Evolutionary conservation across 2,329 filamentous ascomycete genomes (phyloP), one percentile per base, ranked within the genome.

Genomic region (Trichoderma sp.): DNA sequence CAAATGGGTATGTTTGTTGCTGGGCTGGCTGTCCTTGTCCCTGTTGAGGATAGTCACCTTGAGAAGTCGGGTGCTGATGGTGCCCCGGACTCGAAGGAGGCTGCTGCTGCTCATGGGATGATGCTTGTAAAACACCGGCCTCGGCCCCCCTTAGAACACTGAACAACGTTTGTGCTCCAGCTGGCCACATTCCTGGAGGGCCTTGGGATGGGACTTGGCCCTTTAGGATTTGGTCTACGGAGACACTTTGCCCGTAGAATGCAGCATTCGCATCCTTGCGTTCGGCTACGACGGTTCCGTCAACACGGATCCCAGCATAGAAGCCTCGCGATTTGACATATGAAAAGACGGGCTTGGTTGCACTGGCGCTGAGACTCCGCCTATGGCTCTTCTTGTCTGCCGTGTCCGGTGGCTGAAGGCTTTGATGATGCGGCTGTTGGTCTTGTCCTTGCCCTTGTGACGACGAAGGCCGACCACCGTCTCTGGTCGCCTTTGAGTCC

Each of bases 311-410:
- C 34, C 93, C 93, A 1, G 92, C 93, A 74, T 96, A 97, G 72
- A 97, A 89, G 5, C 94, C 94, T 63, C 93, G 87, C 57, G 90
- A 94, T 81, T 97, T 97, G 80, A 97, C 87, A 77, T 97, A 97
- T 2, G 82, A 83, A 67, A 84, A 85, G n/a, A 84, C 83, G 3
- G 83, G 83, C 72, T 75, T 76, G 69, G 74, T 71, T 25, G 70
- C 67, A 42, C 73, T 76, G 17, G 74, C 70, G 45, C 75, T 75
- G 42, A 75, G 70, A 57, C 74, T 76, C 32, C 77, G 74, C 5
- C 77, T 72, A 29, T 76, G 71, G 57, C 68, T 73, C 68, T 75
- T 75, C 67, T 72, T 73, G 25, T 74, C 72, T 7, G 70, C 27
- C 25, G 67, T 53, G 42, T 72, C 72, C 6, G 70, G 73, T 64